These are phyloP conservation scores for Castanea crenata DNA, from an alignment of 306 rosid genomes.

Conservation along the genomic window DNA sequence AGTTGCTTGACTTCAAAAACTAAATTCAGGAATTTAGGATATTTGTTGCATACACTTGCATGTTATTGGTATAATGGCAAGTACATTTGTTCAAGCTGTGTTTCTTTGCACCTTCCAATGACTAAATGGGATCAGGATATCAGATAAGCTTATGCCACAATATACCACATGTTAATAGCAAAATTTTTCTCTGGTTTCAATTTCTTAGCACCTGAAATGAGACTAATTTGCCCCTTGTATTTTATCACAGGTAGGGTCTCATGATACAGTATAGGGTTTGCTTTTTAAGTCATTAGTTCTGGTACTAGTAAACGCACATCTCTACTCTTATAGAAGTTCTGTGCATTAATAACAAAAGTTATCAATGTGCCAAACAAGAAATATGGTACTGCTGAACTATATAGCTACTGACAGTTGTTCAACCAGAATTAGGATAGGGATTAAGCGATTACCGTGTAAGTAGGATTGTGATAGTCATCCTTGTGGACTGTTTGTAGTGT, in stretches of 20 bases:
- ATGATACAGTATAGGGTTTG: not conserved
- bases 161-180: not conserved
- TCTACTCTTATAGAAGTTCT: not conserved
- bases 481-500: slow-evolving; percentile 76
- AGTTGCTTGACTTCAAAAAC: slow-evolving; percentile 7
- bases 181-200: not conserved
- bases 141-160: not conserved
- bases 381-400: not conserved
- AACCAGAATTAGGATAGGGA: slow-evolving; percentile 16
- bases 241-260: not conserved
- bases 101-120: not conserved
- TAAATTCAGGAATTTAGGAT: not conserved
- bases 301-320: not conserved
- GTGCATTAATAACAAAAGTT: not conserved
- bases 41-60: not conserved
- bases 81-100: not conserved
- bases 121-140: not conserved
- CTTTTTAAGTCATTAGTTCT: not conserved
- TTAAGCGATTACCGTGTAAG: slow-evolving; percentile 60
- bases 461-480: slow-evolving; percentile 97
- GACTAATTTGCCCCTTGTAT: not conserved
- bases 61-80: not conserved
- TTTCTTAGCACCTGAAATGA: not conserved
- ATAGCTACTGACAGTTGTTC: slow-evolving; percentile 19
- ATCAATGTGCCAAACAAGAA: not conserved